Base-by-base conservation (phyloP, 1,284 basidiomycete genomes). In the Laetiporus sulphureus region DNA sequence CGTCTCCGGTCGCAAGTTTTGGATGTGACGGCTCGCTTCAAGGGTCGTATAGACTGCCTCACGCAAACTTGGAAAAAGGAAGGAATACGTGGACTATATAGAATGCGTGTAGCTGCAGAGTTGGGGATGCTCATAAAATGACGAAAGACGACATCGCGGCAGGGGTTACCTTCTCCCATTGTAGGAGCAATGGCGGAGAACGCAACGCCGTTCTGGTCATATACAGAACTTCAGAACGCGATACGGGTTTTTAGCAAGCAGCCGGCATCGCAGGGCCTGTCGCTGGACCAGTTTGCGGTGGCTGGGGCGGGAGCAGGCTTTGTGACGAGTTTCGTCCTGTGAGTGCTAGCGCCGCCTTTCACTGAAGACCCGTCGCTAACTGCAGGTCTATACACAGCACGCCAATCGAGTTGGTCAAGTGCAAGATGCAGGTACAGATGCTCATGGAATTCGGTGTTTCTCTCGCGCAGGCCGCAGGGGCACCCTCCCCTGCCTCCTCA, bases 351-450 rank as follows among this genome's bases (percentile, higher is more conserved):
- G n/a, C n/a, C n/a, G n/a, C n/a, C n/a, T n/a, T n/a, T n/a, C n/a
- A n/a, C n/a, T n/a, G n/a, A n/a, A n/a, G n/a, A n/a, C n/a, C n/a
- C n/a, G n/a, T n/a, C n/a, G n/a, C n/a, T n/a, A n/a, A n/a, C n/a
- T n/a, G n/a, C n/a, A n/a, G n/a, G n/a, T n/a, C n/a, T n/a, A n/a
- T n/a, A n/a, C 30, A 3, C 52, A 88, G 85, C 38, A 94, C 91
- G 1, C 92, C 91, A 1, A 84, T 94, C 49, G 91, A 95, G 62
- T 80, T 92, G 43, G 78, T 95, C 53, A 95, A 95, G 68, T 94
- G 91, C 64, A 86, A 91, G 58, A 93, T 94, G 91, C 95, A 95
- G 68, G 91, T 94, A 3, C 90, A 94, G 63, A 88, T 91, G 77
- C 73, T 91, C 30, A 67, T 72, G 32, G 52, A 68, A 3, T 57